Evolutionary conservation across 257 asterid species (phyloP).

Genomic region (Cinchona pubescens): DNA sequence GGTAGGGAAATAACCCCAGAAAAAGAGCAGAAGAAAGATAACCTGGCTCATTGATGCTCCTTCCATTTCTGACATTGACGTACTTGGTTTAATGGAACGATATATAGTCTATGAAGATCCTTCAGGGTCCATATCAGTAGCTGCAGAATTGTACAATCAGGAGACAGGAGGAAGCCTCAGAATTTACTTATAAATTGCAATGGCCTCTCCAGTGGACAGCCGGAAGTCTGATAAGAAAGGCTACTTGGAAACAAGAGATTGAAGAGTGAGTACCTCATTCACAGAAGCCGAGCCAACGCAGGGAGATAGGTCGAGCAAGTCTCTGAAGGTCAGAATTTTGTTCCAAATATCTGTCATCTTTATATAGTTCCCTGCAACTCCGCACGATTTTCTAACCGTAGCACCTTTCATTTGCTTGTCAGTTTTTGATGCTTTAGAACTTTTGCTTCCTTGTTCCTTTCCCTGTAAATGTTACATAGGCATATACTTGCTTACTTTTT

Average conservation of each 20-base stretch:
- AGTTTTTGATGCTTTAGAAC: constrained; percentile 28
- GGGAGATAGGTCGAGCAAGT: constrained; percentile 81
- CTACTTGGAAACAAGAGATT: not conserved
- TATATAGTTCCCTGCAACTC: constrained; percentile 46
- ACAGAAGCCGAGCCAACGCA: constrained; percentile 56
- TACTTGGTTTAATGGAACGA: constrained; percentile 37
- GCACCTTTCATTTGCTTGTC: constrained; percentile 24
- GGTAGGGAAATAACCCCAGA: not conserved
- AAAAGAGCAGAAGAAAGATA: not conserved
- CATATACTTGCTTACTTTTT: not conserved
- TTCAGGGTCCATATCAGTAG: constrained; percentile 62
- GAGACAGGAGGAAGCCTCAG: not conserved
- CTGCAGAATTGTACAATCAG: constrained; percentile 34
- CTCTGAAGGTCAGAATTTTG: constrained; percentile 67
- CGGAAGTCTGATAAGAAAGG: not conserved
- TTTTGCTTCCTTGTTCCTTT: constrained; percentile 35
- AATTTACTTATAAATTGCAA: constrained; percentile 5
- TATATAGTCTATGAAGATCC: constrained; percentile 55
- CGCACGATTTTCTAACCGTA: constrained; percentile 32
- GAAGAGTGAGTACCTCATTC: constrained; percentile 46
- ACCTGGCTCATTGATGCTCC: constrained; percentile 62
- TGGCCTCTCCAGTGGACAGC: not conserved
- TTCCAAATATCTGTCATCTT: constrained; percentile 52
- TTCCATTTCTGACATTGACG: constrained; percentile 39
- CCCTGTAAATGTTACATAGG: constrained; percentile 38